phyloP scores from a whole-genome alignment of 2,329 filamentous ascomycete genomes.

The Aspergillus niger region DNA sequence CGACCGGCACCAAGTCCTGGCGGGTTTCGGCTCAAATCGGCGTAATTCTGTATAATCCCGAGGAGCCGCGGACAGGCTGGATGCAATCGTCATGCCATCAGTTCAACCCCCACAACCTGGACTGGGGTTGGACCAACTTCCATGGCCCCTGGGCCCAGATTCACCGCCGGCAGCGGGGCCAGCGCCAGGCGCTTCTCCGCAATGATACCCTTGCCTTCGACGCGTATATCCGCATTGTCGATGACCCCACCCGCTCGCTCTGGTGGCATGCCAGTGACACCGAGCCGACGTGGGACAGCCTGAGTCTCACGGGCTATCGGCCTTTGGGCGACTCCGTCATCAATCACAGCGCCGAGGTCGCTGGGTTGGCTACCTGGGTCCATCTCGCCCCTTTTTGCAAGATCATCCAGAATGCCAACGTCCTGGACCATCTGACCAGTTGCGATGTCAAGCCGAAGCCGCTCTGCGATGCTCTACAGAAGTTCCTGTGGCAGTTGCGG shows the following conservation, averaged over 20 bases:
- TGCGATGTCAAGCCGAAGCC: constrained; percentile 53
- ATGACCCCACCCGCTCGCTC: constrained; percentile 62
- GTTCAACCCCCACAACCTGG: constrained; percentile 59
- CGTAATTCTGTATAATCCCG: constrained; percentile 64
- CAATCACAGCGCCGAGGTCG: constrained; percentile 52
- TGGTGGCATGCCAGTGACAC: constrained; percentile 61
- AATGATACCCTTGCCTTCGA: constrained; percentile 64
- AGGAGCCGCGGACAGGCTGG: constrained; percentile 61
- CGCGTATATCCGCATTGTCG: constrained; percentile 61
- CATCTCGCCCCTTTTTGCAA: constrained; percentile 62
- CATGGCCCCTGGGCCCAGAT: constrained; percentile 61
- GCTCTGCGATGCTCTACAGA: constrained; percentile 54
- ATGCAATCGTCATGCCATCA: constrained; percentile 60
- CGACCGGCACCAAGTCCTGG: constrained; percentile 37
- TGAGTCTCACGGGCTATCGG: constrained; percentile 59
- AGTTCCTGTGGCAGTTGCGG: constrained; percentile 54
- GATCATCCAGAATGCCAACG: constrained; percentile 54
- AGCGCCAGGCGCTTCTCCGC: constrained; percentile 60
- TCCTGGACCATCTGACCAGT: constrained; percentile 50
- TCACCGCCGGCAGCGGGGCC: constrained; percentile 57
- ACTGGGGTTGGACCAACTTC: constrained; percentile 67
- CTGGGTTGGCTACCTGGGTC: constrained; percentile 60
- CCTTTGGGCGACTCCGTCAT: constrained; percentile 51
- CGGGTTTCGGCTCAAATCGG: constrained; percentile 61
- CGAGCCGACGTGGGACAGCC: constrained; percentile 58